phyloP scores from a whole-genome alignment of 202 grass and related monocot genomes.

The Zizania palustris region DNA sequence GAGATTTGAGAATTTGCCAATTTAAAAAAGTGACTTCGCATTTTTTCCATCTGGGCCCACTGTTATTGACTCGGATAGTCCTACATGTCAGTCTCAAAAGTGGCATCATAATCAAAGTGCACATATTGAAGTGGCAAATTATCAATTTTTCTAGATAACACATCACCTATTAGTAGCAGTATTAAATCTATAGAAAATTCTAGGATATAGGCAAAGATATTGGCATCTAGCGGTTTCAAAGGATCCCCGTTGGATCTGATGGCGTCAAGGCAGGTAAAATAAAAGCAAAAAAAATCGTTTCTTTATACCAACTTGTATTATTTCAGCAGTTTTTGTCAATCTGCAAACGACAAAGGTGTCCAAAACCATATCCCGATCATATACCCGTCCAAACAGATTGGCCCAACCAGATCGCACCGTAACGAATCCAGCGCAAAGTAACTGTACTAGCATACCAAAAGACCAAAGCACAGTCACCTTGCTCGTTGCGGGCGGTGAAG shows the following conservation, averaged over 20 bases:
- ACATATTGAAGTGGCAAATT: too few relatives aligned
- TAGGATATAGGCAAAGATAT: background rate
- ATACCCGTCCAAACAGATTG: conserved; percentile 12
- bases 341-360: background rate
- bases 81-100: too few relatives aligned
- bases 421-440: background rate
- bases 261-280: background rate
- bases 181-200: background rate
- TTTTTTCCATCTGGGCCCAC: too few relatives aligned
- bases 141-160: too few relatives aligned
- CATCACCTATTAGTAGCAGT: background rate
- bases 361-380: background rate
- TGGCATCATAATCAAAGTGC: too few relatives aligned
- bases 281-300: background rate
- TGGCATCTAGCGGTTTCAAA: background rate
- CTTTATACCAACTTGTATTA: background rate
- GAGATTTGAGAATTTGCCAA: too few relatives aligned
- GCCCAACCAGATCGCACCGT: background rate
- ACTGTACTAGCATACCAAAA: conserved; percentile 1
- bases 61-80: too few relatives aligned
- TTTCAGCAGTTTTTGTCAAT: background rate
- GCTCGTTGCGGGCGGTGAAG: conserved; percentile 85
- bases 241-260: background rate
- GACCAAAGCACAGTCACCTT: conserved; percentile 45
- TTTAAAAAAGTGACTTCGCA: too few relatives aligned